These are phyloP conservation scores for Spathaspora hagerdaliae DNA, from an alignment of 805 yeast genomes.

Conservation along the genomic window DNA sequence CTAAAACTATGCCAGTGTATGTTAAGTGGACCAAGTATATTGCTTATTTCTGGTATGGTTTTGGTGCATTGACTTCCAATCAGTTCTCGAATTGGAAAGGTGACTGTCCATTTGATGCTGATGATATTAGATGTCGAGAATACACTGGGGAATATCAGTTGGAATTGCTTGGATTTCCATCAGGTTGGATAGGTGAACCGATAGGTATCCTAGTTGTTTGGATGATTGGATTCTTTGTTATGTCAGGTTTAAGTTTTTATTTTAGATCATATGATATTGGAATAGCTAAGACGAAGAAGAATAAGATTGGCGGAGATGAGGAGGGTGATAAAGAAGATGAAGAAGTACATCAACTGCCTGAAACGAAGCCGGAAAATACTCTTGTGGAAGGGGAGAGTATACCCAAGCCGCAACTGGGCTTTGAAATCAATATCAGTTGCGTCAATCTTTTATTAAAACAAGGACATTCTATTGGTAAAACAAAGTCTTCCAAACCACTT, in stretches of 20 bases:
- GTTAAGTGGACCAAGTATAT: conserved; percentile 81
- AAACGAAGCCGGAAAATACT: conserved; percentile 1
- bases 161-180: conserved; percentile 54
- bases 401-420: not conserved
- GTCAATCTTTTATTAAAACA: conserved; percentile 48
- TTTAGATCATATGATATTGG: conserved; percentile 49
- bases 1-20: conserved; percentile 73
- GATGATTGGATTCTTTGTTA: conserved; percentile 49
- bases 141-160: conserved; percentile 56
- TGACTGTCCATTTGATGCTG: conserved; percentile 41
- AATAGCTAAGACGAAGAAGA: conserved; percentile 40
- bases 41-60: conserved; percentile 74
- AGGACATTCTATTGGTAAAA: conserved; percentile 10
- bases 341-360: not conserved
- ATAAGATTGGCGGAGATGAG: conserved; percentile 25
- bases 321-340: conserved; percentile 6
- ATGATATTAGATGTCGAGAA: conserved; percentile 27
- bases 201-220: conserved; percentile 56
- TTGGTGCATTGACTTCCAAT: conserved; percentile 63
- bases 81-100: conserved; percentile 63
- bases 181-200: conserved; percentile 65
- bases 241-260: conserved; percentile 46
- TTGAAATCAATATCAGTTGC: conserved; percentile 17
- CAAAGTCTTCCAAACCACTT: conserved; percentile 3
- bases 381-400: conserved; percentile 8